Evolutionary conservation across 768 basidiomycete genomes (phyloP), one percentile per base, ranked within the genome.

Genomic region (Cytidiella melzeri): DNA sequence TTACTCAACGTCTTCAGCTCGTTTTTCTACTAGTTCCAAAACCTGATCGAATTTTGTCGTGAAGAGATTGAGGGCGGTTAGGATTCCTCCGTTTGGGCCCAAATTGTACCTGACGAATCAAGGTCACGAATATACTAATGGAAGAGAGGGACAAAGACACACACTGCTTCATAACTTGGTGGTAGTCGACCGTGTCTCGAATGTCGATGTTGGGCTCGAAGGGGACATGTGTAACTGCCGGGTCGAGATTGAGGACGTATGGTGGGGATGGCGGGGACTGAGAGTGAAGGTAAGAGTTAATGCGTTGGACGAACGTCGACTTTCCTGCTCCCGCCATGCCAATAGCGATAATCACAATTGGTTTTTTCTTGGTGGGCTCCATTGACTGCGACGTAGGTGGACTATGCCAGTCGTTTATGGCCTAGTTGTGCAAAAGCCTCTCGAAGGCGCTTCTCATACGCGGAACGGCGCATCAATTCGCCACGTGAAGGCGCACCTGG

Each of bases 41-140:
- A 99, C 96, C 66, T 99, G 95, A 63, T 99, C 96, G 57, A 99
- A 94, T 67, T 98, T 99, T 10, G 96, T 99, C 30, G 96, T 96
- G 67, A 99, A 99, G 51, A 99, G 67, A 65, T 99, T 99, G 61
- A 99, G 76, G 1, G 95, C 90, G 20, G 96, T 99, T 65, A 99
- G 66, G 57, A 99, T 99, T 21, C 93, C 96, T 24, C 96, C 96
- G 65, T 98, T 99, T 1, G 96, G 96, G 3, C 96, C 96, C 49
- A 99, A 74, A 66, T 97, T 97, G 70, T 99, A 99, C 71, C 93
- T 96, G 45, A 41, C 47, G 36, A 39, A 58, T 26, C 48, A 39
- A 38, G 38, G 51, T 50, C 27, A 49, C 34, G 27, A 41, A 47
- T 27, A 36, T 34, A 24, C 43, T 25, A 28, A 13, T 27, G 46